These are phyloP conservation scores for Gossypium gossypioides DNA, from an alignment of 441 rosid species.

Conservation along the genomic window DNA sequence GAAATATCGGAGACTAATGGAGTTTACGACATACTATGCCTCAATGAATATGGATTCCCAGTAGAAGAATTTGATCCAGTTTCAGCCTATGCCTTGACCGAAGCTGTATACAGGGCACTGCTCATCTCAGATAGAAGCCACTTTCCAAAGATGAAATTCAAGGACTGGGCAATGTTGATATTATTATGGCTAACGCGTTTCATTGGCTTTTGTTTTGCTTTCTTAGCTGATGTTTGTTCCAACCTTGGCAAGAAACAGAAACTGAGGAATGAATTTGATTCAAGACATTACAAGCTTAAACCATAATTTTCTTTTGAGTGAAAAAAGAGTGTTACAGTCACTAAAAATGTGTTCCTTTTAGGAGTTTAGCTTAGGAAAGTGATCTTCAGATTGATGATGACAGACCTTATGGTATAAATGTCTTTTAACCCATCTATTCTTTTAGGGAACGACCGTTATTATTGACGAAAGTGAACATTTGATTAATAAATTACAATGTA, in stretches of 20 bases:
- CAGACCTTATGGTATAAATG: not conserved
- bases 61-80: conserved; percentile 46
- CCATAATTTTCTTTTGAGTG: not conserved
- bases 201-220: conserved; percentile 28
- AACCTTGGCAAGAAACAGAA: conserved; percentile 27
- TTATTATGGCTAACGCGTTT: conserved; percentile 31
- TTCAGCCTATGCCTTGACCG: conserved; percentile 37
- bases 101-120: conserved; percentile 45
- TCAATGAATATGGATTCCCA: conserved; percentile 44
- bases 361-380: not conserved
- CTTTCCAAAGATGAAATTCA: conserved; percentile 27
- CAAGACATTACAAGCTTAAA: not conserved
- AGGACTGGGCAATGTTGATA: conserved; percentile 27
- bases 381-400: not conserved
- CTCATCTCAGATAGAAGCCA: conserved; percentile 46
- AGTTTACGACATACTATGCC: conserved; percentile 40
- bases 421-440: too few species aligned
- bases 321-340: not conserved
- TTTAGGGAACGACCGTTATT: too few species aligned
- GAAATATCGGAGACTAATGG: conserved; percentile 34
- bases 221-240: conserved; percentile 37
- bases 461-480: too few species aligned
- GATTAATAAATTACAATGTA: too few species aligned
- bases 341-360: not conserved
- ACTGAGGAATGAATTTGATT: conserved; percentile 16